A percentile compares a stretch with the other conserved stretches of the same genome.
phyloP scores from a whole-genome alignment of 163 green algal species.

The Smithsoniella earleae region DNA sequence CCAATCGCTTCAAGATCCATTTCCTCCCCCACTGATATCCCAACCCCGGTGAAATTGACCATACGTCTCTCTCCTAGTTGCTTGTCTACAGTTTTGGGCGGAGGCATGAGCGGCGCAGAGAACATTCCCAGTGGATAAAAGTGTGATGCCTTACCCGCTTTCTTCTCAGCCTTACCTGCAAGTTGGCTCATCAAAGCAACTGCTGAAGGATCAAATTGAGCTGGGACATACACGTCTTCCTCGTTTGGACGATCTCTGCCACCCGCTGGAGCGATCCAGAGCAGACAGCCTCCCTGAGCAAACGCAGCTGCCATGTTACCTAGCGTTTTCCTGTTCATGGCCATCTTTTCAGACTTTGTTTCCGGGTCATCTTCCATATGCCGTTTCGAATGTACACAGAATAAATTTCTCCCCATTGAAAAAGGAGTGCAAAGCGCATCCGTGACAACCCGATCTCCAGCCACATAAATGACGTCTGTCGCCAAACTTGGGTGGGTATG shows the following conservation, averaged over 20 bases:
- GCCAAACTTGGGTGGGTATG: conserved; percentile 67
- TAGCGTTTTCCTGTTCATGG: conserved; percentile 83
- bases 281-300: conserved; percentile 65
- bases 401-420: conserved; percentile 91
- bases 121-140: conserved; percentile 84
- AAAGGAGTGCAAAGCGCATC: conserved; percentile 86
- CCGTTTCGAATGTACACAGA: conserved; percentile 97
- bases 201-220: conserved; percentile 67
- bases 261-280: conserved; percentile 93
- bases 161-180: conserved; percentile 51
- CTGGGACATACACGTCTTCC: conserved; percentile 49
- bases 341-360: conserved; percentile 71
- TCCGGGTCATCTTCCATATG: conserved; percentile 88
- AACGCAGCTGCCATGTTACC: conserved; percentile 63
- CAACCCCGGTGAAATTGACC: conserved; percentile 54
- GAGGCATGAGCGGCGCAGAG: conserved; percentile 75
- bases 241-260: conserved; percentile 75
- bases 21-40: conserved; percentile 65
- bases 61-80: conserved; percentile 47
- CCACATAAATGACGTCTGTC: conserved; percentile 79
- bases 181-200: conserved; percentile 90
- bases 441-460: conserved; percentile 77
- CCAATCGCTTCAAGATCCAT: no score
- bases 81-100: conserved; percentile 53
- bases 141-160: conserved; percentile 45